Evolutionary conservation across 805 yeast genomes (phyloP), one percentile per base, ranked within the genome.

Genomic region (Schwanniomyces occidentalis): DNA sequence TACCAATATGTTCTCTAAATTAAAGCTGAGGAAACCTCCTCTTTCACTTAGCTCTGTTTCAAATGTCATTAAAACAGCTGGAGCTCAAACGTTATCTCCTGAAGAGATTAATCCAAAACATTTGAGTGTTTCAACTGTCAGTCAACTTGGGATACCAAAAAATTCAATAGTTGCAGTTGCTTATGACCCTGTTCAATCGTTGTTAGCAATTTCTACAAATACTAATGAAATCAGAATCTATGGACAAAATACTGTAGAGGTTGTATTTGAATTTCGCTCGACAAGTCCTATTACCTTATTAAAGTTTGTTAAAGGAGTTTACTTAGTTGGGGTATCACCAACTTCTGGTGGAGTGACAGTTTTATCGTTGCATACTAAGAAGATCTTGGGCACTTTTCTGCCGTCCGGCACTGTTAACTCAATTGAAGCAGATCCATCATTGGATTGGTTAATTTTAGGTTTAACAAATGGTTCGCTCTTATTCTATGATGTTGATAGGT

Each of bases 371-470:
- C 76, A 78, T 35, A 64, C 82, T 5, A 80, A 81, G 49, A 67
- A 72, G 40, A 65, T 84, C 6, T 57, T 91, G 34, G 75, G 78
- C 14, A 73, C 78, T 1, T 76, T 76, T 47, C 71, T 74, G 40
- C 74, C 87, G 1, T 82, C 85, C 1, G 80, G 85, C 1, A 69
- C 74, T 8, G 73, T 90, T n/a, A 71, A 85, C 1, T 72, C 85
- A 3, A 66, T 82, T 9, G 93, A 78, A 39, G 60, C 84, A 1
- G 99, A 93, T 51, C 96, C 97, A 2, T 73, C 95, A 0, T 57
- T 93, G 44, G 97, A 90, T 58, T 93, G 93, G 87, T 61, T 91
- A 10, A 70, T 83, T 28, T 50, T 91, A 14, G 99, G 98, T 3
- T 63, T 87, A 34, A 73, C 77, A 30, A 88, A 80, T 55, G 99